These are phyloP conservation scores for Neurospora sp. DNA, from an alignment of 495 filamentous ascomycete genomes.

Conservation along the genomic window DNA sequence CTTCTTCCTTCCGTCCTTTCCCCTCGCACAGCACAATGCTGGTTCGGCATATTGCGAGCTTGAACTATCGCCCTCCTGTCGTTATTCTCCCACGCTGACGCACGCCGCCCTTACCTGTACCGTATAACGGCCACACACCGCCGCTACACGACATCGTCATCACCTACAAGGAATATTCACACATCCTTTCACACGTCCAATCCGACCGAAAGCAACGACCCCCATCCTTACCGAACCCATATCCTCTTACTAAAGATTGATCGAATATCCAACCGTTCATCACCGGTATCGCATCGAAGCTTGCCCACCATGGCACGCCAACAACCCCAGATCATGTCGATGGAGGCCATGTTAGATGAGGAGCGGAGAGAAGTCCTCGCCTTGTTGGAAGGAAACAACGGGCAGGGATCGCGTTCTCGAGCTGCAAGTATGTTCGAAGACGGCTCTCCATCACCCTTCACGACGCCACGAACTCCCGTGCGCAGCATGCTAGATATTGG, in stretches of 20 bases:
- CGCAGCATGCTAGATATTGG: constrained; percentile 47
- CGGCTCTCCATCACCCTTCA: constrained; percentile 38
- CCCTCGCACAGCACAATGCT: neutral
- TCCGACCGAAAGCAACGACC: neutral
- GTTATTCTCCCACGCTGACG: neutral
- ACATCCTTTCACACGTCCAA: neutral
- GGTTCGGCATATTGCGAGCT: neutral
- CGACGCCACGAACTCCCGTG: constrained; percentile 42
- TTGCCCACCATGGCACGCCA: constrained; percentile 20
- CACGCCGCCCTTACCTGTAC: neutral
- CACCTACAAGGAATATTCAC: neutral
- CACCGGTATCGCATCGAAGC: neutral
- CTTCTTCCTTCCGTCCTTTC: neutral
- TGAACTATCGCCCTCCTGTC: neutral
- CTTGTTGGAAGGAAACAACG: constrained; percentile 41
- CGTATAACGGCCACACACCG: neutral
- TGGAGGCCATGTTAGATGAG: constrained; percentile 62
- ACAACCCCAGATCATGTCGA: constrained; percentile 39
- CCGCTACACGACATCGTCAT: neutral
- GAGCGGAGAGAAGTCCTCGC: constrained; percentile 61
- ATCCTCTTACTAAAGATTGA: neutral
- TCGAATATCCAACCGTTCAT: neutral
- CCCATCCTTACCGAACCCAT: neutral
- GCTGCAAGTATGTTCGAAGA: constrained; percentile 25
- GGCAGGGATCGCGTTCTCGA: constrained; percentile 18